phyloP scores from a whole-genome alignment of 2,329 filamentous ascomycete genomes.

The Furcasterigmium furcatum region DNA sequence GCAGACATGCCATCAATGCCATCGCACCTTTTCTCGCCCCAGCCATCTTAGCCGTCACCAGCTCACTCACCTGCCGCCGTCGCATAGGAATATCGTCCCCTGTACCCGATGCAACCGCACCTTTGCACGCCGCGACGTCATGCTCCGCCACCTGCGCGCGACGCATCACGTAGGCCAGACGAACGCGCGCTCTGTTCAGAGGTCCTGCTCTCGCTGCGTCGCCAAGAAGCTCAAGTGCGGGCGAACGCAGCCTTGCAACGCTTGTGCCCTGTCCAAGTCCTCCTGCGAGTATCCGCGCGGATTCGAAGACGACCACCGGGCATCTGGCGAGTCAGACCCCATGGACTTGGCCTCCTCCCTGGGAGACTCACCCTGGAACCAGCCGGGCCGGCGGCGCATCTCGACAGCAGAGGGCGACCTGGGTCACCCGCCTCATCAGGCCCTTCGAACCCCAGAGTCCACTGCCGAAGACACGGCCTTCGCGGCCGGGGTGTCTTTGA shows the following conservation, averaged over 20 bases:
- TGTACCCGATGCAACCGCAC: slow-evolving; percentile 18
- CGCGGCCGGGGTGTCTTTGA: not conserved
- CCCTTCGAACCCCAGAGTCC: not conserved
- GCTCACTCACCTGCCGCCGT: slow-evolving; percentile 18
- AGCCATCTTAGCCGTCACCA: slow-evolving; percentile 22
- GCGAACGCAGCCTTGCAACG: slow-evolving; percentile 16
- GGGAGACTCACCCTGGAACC: too few relatives aligned
- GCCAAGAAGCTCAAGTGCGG: slow-evolving; percentile 21
- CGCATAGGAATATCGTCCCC: slow-evolving; percentile 13
- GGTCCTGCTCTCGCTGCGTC: slow-evolving; percentile 22
- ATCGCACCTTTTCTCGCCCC: slow-evolving; percentile 17
- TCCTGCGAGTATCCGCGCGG: slow-evolving; percentile 9
- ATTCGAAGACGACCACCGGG: not conserved
- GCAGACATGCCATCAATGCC: slow-evolving; percentile 17
- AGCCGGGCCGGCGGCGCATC: too few relatives aligned
- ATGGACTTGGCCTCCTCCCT: too few relatives aligned
- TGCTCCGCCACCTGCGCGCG: slow-evolving; percentile 21
- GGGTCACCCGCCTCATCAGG: not conserved
- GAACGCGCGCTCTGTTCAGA: slow-evolving; percentile 13
- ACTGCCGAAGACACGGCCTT: not conserved
- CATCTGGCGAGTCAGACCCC: too few relatives aligned
- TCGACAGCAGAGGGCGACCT: too few relatives aligned
- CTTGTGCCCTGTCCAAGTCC: slow-evolving; percentile 13
- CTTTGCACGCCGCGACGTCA: slow-evolving; percentile 19
- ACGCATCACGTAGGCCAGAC: slow-evolving; percentile 16